Conservation (phyloP, 169 alveolate genomes). For the Amoebophrya sp. region DNA sequence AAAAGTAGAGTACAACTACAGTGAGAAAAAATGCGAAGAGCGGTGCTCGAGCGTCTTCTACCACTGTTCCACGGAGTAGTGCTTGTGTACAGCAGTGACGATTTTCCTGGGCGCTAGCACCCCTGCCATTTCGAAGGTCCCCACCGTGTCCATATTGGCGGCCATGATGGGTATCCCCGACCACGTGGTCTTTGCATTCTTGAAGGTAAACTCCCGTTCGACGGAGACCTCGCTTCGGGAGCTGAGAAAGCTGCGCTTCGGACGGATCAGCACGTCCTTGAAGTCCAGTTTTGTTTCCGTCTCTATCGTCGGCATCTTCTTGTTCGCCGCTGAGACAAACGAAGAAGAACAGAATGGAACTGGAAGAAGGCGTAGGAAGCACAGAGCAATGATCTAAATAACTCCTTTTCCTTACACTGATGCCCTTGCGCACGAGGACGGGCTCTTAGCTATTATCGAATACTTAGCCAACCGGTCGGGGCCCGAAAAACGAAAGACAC, state of each 20-base stretch:
- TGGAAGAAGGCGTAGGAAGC: no score
- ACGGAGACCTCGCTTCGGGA: slow-evolving; percentile 38
- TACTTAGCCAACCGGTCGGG: no score
- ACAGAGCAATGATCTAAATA: no score
- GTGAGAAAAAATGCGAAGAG: no score
- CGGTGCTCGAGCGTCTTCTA: no score
- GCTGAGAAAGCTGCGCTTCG: slow-evolving; percentile 35
- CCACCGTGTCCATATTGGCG: slow-evolving; percentile 51
- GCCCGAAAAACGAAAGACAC: no score
- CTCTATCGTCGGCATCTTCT: slow-evolving; percentile 42
- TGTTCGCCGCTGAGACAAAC: no score
- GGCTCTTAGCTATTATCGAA: no score
- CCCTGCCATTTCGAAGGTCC: slow-evolving; percentile 46
- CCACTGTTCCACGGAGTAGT: slow-evolving; percentile 50
- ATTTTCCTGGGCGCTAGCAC: slow-evolving; percentile 12
- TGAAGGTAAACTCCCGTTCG: slow-evolving; percentile 43
- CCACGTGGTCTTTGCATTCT: slow-evolving; percentile 41
- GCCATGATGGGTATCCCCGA: slow-evolving; percentile 38
- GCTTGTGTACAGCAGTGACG: slow-evolving; percentile 51
- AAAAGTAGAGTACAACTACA: no score
- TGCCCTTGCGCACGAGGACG: no score
- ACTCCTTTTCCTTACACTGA: no score
- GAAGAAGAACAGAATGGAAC: no score
- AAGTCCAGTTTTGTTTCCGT: slow-evolving; percentile 44
- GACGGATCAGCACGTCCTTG: slow-evolving; percentile 52